These are phyloP conservation scores for Quercus agrifolia DNA, from an alignment of 306 rosid species.

Conservation along the genomic window DNA sequence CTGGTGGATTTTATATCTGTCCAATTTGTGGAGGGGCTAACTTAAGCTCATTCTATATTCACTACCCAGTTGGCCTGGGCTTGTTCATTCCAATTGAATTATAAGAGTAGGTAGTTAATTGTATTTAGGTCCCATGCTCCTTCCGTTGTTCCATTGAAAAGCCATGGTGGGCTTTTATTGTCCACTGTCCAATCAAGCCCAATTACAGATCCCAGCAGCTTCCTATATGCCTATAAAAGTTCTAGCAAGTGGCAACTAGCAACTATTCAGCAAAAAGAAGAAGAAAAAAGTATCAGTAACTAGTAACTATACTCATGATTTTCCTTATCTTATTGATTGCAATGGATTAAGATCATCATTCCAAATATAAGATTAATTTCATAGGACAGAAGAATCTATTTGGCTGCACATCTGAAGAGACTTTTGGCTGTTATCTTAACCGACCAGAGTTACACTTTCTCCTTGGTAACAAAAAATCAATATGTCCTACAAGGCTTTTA, in stretches of 20 bases:
- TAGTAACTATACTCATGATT: too few relatives aligned
- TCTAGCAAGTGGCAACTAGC: too few relatives aligned
- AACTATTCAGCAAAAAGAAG: too few relatives aligned
- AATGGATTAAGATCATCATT: not conserved
- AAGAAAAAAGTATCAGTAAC: too few relatives aligned
- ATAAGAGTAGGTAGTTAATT: not conserved
- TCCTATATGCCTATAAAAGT: not conserved
- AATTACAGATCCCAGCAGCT: too few relatives aligned
- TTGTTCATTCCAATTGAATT: not conserved
- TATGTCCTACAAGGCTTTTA: not conserved
- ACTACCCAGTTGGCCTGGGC: not conserved
- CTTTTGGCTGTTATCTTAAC: not conserved
- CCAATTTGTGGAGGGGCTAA: not conserved
- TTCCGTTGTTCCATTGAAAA: not conserved
- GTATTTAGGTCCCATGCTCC: too few relatives aligned
- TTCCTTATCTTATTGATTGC: not conserved
- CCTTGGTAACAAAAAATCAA: not conserved
- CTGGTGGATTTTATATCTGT: not conserved
- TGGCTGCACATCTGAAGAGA: not conserved
- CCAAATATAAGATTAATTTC: not conserved
- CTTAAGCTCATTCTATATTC: not conserved
- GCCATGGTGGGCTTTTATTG: not conserved
- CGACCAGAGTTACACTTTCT: not conserved
- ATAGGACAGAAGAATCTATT: not conserved
- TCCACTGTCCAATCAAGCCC: not conserved